Evolutionary conservation across 2,329 filamentous ascomycete genomes (phyloP), one percentile per base, ranked within the genome.

Genomic region (Diaporthe longicolla): DNA sequence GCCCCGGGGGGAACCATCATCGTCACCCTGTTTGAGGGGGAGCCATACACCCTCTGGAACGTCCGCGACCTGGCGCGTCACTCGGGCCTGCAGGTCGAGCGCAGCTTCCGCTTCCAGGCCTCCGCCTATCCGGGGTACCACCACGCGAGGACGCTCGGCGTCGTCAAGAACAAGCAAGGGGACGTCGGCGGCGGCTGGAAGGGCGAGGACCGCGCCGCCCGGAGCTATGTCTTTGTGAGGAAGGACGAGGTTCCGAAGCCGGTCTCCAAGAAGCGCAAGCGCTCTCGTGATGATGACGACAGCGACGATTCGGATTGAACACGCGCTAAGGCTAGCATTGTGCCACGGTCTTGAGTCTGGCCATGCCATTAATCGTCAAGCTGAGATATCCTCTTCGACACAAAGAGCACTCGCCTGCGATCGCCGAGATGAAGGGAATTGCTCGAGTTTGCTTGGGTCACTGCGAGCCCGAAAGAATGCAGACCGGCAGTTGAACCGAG

Each of bases 1-100:
- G 84, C 88, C 0, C 85, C 85, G 0, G 86, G 87, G 8, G 92
- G 91, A 48, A 81, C 89, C 78, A 91, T 98, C 71, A 84, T 98
- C 70, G 91, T 98, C 29, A 97, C 95, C 0, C 85, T 98, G 13
- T 99, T 99, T 82, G 96, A 98, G 82, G 94, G 93, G 74, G 93
- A 97, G 82, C 97, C 97, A 0, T 99, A 99, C 82, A 96, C 95
- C 2, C 88, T 98, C 0, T 99, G 97, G 97, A 98, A 98, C 84
- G 89, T 98, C 35, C 90, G 92, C 48, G 96, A 98, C 84, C 87
- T 99, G 37, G 97, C 90, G 2, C 89, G 96, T 9, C 94, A 98
- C 82, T 87, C 88, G 6, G 94, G 93, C 7, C 84, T 96, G 68
- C 89, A 90, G 79, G 92, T 95, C 48, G 87, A 91, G 78, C 85